Evolutionary conservation across 1,139 yeast genomes (phyloP), one percentile per base, ranked within the genome.

Genomic region (Taphrina pruni): DNA sequence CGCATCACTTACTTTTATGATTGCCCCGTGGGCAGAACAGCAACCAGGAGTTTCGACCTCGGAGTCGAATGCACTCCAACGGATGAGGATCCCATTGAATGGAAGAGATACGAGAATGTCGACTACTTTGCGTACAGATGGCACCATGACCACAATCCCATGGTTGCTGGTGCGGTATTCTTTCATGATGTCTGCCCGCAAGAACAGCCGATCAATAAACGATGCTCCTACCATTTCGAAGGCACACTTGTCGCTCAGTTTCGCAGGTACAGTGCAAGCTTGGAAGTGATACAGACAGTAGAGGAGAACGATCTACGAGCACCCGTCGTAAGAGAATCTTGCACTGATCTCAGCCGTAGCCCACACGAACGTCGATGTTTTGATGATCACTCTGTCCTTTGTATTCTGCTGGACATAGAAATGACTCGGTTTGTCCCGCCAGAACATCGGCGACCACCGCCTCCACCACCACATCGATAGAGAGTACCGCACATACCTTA

Each of bases 161-260:
- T 20, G 7, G 35, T 48, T 26, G 52, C 52, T 6, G 52, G 52
- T 17, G 52, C 52, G 9, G 52, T 48, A 6, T 48, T 48, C 35
- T 48, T 8, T 20, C 52, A 48, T 14, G 52, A 48, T 14, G 14
- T 14, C 32, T 48, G 52, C 14, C 52, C 52, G 7, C 52, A 26
- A 9, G 32, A 14, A 17, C 52, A 48, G 32, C 52, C 35, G 7
- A 20, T 48, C 32, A 14, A 48, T 26, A n/a, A 20, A 17, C 7
- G 7, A 5, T 48, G 52, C 35, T 48, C 52, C 9, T 48, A 17
- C 14, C 52, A 48, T 20, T 48, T 48, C 36, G 52, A 48, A 48
- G 52, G 52, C 52, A 48, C 52, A 6, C 32, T 48, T n/a, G 9
- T 17, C 26, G 52, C 52, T 48, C 14, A n/a, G 52, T 48, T 48